Conservation (phyloP, 2,329 filamentous ascomycete genomes). For the Septoria linicola region DNA sequence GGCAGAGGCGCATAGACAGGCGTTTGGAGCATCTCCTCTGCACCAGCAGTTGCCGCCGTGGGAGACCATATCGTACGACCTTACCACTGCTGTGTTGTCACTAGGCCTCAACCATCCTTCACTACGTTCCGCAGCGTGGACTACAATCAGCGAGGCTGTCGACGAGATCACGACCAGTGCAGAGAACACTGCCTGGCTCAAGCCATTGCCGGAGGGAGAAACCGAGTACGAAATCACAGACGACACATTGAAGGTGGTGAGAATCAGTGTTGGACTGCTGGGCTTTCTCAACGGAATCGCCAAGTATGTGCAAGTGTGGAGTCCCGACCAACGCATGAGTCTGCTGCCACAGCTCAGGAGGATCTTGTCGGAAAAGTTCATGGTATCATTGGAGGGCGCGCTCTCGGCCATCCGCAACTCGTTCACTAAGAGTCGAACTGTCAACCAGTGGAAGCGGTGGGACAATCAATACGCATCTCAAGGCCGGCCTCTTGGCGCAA, state of each 20-base stretch:
- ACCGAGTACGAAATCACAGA: conserved; percentile 28
- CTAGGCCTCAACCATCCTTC: conserved; percentile 71
- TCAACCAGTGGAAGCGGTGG: conserved; percentile 86
- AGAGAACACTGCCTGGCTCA: conserved; percentile 47
- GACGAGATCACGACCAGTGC: conserved; percentile 66
- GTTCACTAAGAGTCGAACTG: conserved; percentile 60
- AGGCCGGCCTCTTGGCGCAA: conserved; percentile 80
- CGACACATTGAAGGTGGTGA: conserved; percentile 49
- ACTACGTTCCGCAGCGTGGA: conserved; percentile 64
- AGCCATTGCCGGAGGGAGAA: conserved; percentile 25
- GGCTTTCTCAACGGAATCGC: conserved; percentile 86
- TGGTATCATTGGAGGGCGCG: conserved; percentile 82
- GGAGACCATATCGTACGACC: conserved; percentile 75
- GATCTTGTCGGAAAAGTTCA: conserved; percentile 78
- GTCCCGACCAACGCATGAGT: conserved; percentile 66
- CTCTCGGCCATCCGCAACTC: conserved; percentile 87
- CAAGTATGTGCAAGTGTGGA: conserved; percentile 78
- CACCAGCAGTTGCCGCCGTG: conserved; percentile 82
- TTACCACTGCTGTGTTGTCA: conserved; percentile 77
- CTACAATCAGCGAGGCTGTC: conserved; percentile 70
- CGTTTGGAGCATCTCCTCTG: conserved; percentile 75
- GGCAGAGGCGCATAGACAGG: conserved; percentile 76
- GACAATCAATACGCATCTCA: conserved; percentile 76
- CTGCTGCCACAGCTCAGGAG: conserved; percentile 70
- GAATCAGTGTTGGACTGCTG: conserved; percentile 78